Base-by-base conservation (phyloP, 1,284 basidiomycete genomes). In the Puccinia novopanici region DNA sequence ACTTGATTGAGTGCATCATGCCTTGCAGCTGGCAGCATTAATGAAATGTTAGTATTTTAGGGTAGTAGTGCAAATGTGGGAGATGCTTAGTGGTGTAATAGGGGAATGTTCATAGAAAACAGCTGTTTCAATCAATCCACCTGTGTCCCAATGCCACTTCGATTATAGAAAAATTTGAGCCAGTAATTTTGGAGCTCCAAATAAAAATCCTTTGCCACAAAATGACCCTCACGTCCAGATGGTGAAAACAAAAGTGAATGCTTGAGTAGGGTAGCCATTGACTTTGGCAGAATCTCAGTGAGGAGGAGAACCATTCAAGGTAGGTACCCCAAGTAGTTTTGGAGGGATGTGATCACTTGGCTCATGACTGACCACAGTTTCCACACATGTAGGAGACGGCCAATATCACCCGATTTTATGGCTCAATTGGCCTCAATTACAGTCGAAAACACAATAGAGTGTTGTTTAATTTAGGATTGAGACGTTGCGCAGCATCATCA, bases 141-240 rank as follows among this genome's bases (percentile, higher is more conserved):
- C n/a, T n/a, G n/a, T n/a, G n/a, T n/a, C n/a, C n/a, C n/a, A n/a
- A n/a, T n/a, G n/a, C n/a, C n/a, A n/a, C n/a, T n/a, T n/a, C n/a
- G n/a, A n/a, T n/a, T n/a, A 9, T 45, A 75, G 22, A 75, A 59
- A 8, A 40, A 75, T 22, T 61, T 75, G 2, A 75, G 34, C 73
- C 73, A 75, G 30, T 75, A 75, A 12, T 61, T 75, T 27, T 75
- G 55, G 15, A 75, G 22, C 19, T 75, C 57, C 12, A 75, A 42
- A 19, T 75, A 75, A n/a, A 61, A 75, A 50, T 75, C 73, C 55
- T 75, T 75, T 45, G 73, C 37, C 3, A 61, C 19, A 48, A 75
- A 75, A 15, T 68, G 75, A 42, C 34, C 37, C 9, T 65, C 50
- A 13, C 52, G 37, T 13, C 75, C 63, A 52, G 42, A 61, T 24